Evolutionary conservation across 495 filamentous ascomycete genomes (phyloP), one percentile per base, ranked within the genome.

Genomic region (Schizothecium vesticola): DNA sequence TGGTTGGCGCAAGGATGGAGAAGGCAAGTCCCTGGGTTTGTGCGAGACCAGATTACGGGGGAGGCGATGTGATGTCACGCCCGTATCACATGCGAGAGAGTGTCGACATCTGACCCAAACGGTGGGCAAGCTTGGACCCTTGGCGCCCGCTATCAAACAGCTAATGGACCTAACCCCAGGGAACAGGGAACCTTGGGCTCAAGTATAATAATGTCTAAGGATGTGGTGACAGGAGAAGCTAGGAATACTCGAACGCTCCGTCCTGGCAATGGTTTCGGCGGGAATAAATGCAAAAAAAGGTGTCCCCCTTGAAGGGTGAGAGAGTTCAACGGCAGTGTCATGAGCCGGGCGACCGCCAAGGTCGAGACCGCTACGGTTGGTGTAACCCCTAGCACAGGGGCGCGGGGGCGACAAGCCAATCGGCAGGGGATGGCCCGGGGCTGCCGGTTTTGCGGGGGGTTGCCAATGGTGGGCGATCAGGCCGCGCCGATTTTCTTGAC

Each of bases 11-110:
- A 16, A 10, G 5, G 4, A 16, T 0, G 36, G 16, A 43, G 13
- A 43, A 43, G 33, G 33, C 33, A 43, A 6, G 12, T 16, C 33
- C 12, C 13, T 43, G 8, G 33, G 13, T n/a, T 19, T 23, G 12
- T 26, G 2, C 3, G n/a, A 58, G 13, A 57, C 28, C 5, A 51
- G 56, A 25, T 31, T 28, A 28, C n/a, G 26, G 21, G 56, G 26
- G 51, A 57, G 28, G 59, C 33, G 55, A 36, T 28, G 63, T 72
- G 70, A 72, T 72, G 70, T 72, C 70, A 70, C 69, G 29, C 24
- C 28, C 56, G 64, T 31, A 60, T 72, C 67, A 72, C 70, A 72
- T 72, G 70, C 61, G 61, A 66, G 65, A 21, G 61, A n/a, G 56
- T n/a, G 16, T 51, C 43, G 19, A 51, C 43, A 51, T 16, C 43